Base-by-base conservation (phyloP, 1,284 basidiomycete genomes). In the Pterulicium gracile region DNA sequence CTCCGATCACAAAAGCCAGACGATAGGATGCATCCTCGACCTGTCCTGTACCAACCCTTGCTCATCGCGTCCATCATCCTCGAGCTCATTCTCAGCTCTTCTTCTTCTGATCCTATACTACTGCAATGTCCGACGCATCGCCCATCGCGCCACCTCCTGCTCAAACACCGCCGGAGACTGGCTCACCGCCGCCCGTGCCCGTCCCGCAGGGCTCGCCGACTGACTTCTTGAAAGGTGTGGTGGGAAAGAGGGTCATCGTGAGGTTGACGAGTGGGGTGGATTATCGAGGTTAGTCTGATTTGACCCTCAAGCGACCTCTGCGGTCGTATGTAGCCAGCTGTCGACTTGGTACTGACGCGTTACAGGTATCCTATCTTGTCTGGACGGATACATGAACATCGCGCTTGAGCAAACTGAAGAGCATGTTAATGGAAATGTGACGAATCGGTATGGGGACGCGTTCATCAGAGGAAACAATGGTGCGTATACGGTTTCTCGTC, bases 321-420 rank as follows among this genome's bases (percentile, higher is more conserved):
- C 15, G 13, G 10, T 14, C 17, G 14, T 13, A 44, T 27, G 5
- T 18, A 13, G 17, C 22, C 42, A 17, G 19, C 24, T 53, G 27
- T 49, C 1, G 24, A 24, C 1, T 18, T 41, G 20, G 24, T 42
- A 18, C 21, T 32, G 12, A 18, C 20, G 21, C n/a, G 45, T 2
- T 27, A 0, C 52, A 97, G 94, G 94, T 32, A 75, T 93, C 1
- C 69, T 98, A n/a, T 94, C 91, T 4, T 98, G 96, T 61, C 74
- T 98, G 18, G 96, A 98, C 63, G 96, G 94, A 0, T 93, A 92
- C 63, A 93, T 98, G 96, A 98, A 98, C 67, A 97, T 98, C 48
- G 95, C 93, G 3, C 69, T 98, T 42, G 95, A 98, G 66, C 86
- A 97, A 61, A 97, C 94, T 1, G 88, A 94, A 63, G 95, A 98